These are phyloP conservation scores for Ulmus americana DNA, from an alignment of 331 rosid species.

Conservation along the genomic window DNA sequence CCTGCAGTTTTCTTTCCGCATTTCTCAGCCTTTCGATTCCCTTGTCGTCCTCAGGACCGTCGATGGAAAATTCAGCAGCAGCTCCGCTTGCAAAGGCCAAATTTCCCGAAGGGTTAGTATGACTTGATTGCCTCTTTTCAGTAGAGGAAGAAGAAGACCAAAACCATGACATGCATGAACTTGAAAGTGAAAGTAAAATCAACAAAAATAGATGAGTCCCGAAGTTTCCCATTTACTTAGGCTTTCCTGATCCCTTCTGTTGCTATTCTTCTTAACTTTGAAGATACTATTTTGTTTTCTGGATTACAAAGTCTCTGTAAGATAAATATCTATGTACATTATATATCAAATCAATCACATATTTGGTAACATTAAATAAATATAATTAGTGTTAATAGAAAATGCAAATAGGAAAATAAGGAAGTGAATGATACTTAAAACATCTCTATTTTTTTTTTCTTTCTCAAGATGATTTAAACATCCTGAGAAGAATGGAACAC, in stretches of 20 bases:
- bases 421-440: not conserved
- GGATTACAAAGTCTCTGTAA: not conserved
- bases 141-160: conserved; percentile 13
- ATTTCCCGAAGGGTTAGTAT: not conserved
- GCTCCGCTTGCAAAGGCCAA: conserved; percentile 18
- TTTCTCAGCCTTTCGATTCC: conserved; percentile 39
- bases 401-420: not conserved
- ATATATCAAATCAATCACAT: not conserved
- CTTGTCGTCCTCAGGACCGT: conserved; percentile 39
- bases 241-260: not conserved
- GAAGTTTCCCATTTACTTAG: not conserved
- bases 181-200: conserved; percentile 7
- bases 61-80: conserved; percentile 44
- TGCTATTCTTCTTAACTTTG: no score
- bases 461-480: no score
- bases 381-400: not conserved
- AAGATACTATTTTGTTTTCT: not conserved
- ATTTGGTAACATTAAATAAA: not conserved
- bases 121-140: not conserved
- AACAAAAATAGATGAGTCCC: not conserved
- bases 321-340: not conserved
- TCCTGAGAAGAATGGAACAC: no score
- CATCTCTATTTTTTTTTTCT: no score
- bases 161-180: conserved; percentile 10
- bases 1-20: conserved; percentile 41